A percentile compares a stretch with the other conserved stretches of the same genome.
phyloP scores from a whole-genome alignment of 73 alveolate genomes.

The Tetrahymena thermophila region DNA sequence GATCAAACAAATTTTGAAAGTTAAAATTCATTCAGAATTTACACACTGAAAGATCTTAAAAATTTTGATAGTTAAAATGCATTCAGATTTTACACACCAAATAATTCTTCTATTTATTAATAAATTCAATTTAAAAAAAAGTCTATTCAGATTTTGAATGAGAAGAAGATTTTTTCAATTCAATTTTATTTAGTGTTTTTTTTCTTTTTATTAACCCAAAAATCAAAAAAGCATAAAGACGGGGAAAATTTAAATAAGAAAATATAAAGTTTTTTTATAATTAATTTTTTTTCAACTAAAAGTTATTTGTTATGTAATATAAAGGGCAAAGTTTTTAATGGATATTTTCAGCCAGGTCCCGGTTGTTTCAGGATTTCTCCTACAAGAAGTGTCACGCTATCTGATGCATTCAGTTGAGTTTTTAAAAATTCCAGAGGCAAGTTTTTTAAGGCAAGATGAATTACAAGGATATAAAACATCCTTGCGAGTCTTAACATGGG shows the following conservation, averaged over 20 bases:
- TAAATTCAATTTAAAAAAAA: too few species aligned
- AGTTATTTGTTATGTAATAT: background rate
- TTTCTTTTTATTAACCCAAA: background rate
- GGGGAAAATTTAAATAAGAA: background rate
- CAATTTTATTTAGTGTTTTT: background rate
- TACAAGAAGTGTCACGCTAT: background rate
- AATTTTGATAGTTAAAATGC: too few species aligned
- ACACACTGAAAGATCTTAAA: too few species aligned
- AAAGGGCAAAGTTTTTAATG: background rate
- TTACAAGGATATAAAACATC: background rate
- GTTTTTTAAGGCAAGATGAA: background rate
- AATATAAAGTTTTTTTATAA: background rate
- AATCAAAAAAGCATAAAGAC: background rate
- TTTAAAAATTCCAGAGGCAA: background rate
- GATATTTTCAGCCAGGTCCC: background rate
- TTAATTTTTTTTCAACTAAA: background rate
- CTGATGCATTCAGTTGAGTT: slow-evolving; percentile 2
- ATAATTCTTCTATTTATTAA: too few species aligned
- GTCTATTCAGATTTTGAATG: too few species aligned
- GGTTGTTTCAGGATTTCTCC: background rate
- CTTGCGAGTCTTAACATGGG: background rate
- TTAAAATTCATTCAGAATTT: too few species aligned
- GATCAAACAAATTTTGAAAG: too few species aligned
- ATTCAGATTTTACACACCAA: too few species aligned
- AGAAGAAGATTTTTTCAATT: too few species aligned